phyloP scores from a whole-genome alignment of 106 monocot genomes.

The Iris macrosiphon region DNA sequence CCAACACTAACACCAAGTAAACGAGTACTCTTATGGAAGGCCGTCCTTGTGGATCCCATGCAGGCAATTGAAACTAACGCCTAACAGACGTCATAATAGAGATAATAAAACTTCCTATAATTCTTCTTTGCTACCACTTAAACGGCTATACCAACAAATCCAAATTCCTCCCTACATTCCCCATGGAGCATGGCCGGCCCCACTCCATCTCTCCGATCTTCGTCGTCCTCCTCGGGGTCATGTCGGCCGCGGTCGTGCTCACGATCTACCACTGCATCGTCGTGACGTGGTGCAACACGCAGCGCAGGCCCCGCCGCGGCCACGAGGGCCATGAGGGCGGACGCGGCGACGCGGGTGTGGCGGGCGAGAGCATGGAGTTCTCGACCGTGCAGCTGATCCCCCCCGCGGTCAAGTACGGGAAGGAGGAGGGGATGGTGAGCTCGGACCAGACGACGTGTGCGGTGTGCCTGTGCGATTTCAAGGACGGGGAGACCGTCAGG shows the following conservation, averaged over 20 bases:
- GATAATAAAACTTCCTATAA: too few species aligned
- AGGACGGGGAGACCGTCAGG: conserved; percentile 9
- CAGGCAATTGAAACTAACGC: too few species aligned
- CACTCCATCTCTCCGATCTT: conserved; percentile 1
- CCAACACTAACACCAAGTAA: too few species aligned
- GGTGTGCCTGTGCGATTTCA: conserved; percentile 4
- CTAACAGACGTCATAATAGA: too few species aligned
- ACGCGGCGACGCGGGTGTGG: background rate
- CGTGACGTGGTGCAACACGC: background rate
- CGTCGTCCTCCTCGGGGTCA: conserved; percentile 3
- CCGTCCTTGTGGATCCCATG: too few species aligned
- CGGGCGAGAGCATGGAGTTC: background rate
- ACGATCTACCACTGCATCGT: conserved; percentile 18
- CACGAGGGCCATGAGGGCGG: background rate
- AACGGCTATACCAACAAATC: too few species aligned
- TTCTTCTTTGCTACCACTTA: too few species aligned
- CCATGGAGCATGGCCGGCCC: background rate
- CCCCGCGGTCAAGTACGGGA: background rate
- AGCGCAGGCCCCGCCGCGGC: background rate
- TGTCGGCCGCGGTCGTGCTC: background rate
- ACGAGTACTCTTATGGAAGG: too few species aligned
- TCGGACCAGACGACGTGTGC: conserved; percentile 1
- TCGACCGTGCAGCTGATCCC: conserved; percentile 4
- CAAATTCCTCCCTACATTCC: too few species aligned
- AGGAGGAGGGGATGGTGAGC: conserved; percentile 4